A percentile compares a stretch with the other conserved stretches of the same genome.
Conservation (phyloP, 371 early-diverging fungal genomes). For the Actinomortierella ambigua region DNA sequence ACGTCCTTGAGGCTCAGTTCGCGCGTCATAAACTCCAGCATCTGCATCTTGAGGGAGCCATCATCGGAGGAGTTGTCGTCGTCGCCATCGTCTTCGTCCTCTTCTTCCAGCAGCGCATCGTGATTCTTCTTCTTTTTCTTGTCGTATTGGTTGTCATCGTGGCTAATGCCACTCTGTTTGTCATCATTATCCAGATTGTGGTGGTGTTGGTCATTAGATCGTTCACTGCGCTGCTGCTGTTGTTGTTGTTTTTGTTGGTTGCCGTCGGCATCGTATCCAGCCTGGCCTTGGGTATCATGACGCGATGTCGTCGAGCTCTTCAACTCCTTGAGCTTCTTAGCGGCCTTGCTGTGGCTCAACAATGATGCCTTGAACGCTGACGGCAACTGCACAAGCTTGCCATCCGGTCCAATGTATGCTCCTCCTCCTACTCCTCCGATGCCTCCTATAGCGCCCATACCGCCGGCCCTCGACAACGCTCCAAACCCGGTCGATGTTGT, state of each 20-base stretch:
- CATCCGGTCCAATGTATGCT: constrained; percentile 39
- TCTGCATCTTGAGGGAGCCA: constrained; percentile 17
- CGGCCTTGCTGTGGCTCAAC: constrained; percentile 2
- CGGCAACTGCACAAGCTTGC: constrained; percentile 35
- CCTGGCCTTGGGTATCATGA: background rate
- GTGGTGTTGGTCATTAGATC: background rate
- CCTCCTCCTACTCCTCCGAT: constrained; percentile 1
- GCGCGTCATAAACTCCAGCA: constrained; percentile 41
- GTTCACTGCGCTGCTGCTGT: constrained; percentile 2
- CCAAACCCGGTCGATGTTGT: constrained; percentile 13
- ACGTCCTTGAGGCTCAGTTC: constrained; percentile 44
- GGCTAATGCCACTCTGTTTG: constrained; percentile 1
- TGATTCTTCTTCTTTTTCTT: constrained; percentile 7
- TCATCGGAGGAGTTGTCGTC: background rate
- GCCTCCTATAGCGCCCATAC: constrained; percentile 8
- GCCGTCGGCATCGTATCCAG: constrained; percentile 11
- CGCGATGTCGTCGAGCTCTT: background rate
- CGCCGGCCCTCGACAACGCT: too few species aligned
- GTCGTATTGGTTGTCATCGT: background rate
- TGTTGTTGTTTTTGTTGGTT: constrained; percentile 1
- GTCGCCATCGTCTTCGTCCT: background rate
- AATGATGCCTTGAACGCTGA: constrained; percentile 41
- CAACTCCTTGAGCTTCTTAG: background rate
- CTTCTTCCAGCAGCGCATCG: background rate
- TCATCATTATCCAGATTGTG: constrained; percentile 6